Base-by-base conservation (phyloP, 208 protist genomes). In the Porcisia hertigi region DNA sequence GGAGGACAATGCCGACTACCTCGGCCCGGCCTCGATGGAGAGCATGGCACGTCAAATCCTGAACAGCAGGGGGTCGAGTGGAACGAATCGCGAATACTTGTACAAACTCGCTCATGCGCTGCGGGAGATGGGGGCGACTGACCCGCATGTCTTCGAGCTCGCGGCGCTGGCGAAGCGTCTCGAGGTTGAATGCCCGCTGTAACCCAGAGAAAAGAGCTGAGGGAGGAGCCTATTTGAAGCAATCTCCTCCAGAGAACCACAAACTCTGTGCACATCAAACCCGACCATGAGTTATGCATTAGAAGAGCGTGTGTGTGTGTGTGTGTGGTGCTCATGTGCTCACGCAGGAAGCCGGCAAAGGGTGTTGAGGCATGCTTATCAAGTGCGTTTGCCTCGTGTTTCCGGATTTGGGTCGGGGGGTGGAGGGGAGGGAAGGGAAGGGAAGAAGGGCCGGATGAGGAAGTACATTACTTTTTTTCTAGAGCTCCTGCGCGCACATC, bases 111-210 rank as follows among this genome's bases (percentile, higher is more conserved):
- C 84, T 1, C 80, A 87, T 30, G 69, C 63, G 55, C 87, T 96
- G n/a, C 81, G 83, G 12, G 79, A 75, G 63, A 88, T 94, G 79
- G 78, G 69, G 18, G 84, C 66, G 23, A 47, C 69, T 12, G 92
- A 96, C 71, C 57, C 62, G n/a, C 92, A 96, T 71, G 90, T 96
- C 49, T 96, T 88, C 76, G 84, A 83, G n/a, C 69, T 96, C 18
- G 89, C 88, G 30, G 83, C 65, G 0, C 72, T 71, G 1, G 90
- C 85, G 6, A 81, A 71, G 66, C 75, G 62, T 6, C 62, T 94
- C 36, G 70, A 88, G 30, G 76, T 57, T 25, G 59, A 64, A 34
- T 20, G 25, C 36, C 59, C 59, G 34, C 59, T 7, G 30, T 63
- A 8, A 63, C 16, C 8, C n/a, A n/a, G n/a, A 34, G 30, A 63